Percentiles rank a stretch among this genome's conserved stretches.
Conservation (phyloP, 352 stramenopile genomes). For the Globisporangium rhizosaccharum region DNA sequence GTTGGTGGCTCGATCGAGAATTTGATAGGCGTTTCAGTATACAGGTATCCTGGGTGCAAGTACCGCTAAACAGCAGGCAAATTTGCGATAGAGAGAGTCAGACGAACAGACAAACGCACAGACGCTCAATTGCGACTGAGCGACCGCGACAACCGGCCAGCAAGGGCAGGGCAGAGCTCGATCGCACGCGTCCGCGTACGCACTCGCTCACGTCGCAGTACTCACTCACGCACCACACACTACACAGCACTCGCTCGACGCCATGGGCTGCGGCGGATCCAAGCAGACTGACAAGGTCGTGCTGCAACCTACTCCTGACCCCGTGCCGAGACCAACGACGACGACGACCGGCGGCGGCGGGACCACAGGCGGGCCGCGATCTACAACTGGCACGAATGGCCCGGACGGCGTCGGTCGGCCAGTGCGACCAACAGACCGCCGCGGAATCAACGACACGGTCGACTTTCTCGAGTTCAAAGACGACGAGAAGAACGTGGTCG, state of each 20-base stretch:
- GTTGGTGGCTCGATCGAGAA: too few species aligned
- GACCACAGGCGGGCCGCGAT: background rate
- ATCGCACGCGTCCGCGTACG: background rate
- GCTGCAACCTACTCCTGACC: background rate
- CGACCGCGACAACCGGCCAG: too few species aligned
- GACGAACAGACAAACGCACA: too few species aligned
- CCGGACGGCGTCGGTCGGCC: background rate
- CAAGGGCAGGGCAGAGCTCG: too few species aligned
- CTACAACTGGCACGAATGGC: background rate
- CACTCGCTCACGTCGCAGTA: background rate
- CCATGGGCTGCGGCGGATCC: slow-evolving; percentile 14
- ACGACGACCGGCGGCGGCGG: background rate
- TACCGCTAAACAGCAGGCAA: too few species aligned
- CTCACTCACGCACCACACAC: background rate
- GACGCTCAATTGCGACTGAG: too few species aligned
- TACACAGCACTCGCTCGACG: background rate
- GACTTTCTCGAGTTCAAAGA: slow-evolving; percentile 85
- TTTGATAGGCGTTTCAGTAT: too few species aligned
- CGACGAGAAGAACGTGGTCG: slow-evolving; percentile 82
- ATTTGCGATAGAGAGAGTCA: too few species aligned
- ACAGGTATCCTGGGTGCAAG: too few species aligned
- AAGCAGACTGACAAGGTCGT: slow-evolving; percentile 7
- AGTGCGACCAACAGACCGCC: slow-evolving; percentile 6
- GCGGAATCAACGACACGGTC: slow-evolving; percentile 43
- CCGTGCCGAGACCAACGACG: background rate